Conservation (phyloP, 768 basidiomycete species). For the Kwoniella europaea region DNA sequence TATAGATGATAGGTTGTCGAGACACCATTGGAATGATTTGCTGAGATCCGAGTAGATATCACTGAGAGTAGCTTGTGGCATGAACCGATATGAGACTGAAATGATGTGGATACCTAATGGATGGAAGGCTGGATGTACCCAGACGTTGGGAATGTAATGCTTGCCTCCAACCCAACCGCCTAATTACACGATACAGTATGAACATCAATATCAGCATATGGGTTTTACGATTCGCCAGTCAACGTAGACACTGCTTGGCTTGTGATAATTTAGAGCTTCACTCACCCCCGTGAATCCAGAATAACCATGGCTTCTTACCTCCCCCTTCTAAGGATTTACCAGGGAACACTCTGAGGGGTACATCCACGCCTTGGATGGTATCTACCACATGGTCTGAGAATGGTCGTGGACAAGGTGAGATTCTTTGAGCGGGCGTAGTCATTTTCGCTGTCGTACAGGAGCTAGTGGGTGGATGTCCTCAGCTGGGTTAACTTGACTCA, state of each 20-base stretch:
- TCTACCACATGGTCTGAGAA: constrained; percentile 32
- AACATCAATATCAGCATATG: neutral
- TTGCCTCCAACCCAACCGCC: constrained; percentile 28
- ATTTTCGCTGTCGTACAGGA: neutral
- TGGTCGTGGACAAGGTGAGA: constrained; percentile 21
- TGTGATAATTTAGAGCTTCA: neutral
- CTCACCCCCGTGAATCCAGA: constrained; percentile 36
- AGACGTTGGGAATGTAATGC: constrained; percentile 26
- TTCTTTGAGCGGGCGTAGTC: constrained; percentile 8
- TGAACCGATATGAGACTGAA: constrained; percentile 33
- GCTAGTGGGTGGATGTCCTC: too few species aligned
- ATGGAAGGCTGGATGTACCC: constrained; percentile 32
- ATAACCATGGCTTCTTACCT: constrained; percentile 22
- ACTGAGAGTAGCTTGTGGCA: constrained; percentile 26
- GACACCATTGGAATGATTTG: constrained; percentile 32
- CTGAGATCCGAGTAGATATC: constrained; percentile 24
- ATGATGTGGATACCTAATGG: constrained; percentile 32
- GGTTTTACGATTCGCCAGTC: too few species aligned
- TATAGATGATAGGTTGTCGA: constrained; percentile 18
- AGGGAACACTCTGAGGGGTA: constrained; percentile 33
- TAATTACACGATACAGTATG: neutral
- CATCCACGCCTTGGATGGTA: constrained; percentile 20
- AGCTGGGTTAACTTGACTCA: too few species aligned
- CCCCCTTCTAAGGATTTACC: neutral
- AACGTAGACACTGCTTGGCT: neutral